phyloP scores from a whole-genome alignment of 208 protist genomes.

The Paratrypanosoma confusum region DNA sequence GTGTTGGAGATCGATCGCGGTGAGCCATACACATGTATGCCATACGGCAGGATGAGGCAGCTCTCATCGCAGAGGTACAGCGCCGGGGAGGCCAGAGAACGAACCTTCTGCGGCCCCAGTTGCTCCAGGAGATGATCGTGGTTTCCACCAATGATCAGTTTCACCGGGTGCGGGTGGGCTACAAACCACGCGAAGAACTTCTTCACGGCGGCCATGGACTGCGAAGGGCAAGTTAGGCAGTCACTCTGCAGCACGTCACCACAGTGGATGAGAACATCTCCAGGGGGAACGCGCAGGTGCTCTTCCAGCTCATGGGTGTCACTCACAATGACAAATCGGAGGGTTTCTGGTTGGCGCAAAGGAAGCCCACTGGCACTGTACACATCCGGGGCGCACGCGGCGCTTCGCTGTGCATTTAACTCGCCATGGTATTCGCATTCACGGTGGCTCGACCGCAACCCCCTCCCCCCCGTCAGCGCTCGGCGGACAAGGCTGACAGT shows the following conservation, averaged over 20 bases:
- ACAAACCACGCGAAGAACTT: conserved; percentile 64
- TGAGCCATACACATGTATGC: conserved; percentile 46
- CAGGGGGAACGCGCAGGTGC: conserved; percentile 30
- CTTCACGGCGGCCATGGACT: conserved; percentile 9
- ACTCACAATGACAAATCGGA: conserved; percentile 58
- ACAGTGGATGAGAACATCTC: conserved; percentile 58
- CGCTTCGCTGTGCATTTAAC: no score
- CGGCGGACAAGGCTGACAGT: no score
- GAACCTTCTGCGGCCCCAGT: conserved; percentile 14
- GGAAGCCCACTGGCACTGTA: no score
- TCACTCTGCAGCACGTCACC: conserved; percentile 42
- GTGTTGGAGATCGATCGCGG: conserved; percentile 45
- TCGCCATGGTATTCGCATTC: no score
- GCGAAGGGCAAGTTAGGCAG: conserved; percentile 15
- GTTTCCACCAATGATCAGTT: conserved; percentile 81
- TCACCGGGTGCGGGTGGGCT: conserved; percentile 61
- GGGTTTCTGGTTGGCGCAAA: conserved; percentile 8
- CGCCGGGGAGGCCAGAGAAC: conserved; percentile 26
- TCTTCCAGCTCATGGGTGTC: conserved; percentile 58
- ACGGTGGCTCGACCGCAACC: no score
- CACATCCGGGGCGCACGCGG: no score
- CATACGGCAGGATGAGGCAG: conserved; percentile 26
- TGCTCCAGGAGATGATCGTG: conserved; percentile 41
- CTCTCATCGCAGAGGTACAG: conserved; percentile 43
- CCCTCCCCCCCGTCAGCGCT: no score